Evolutionary conservation across 2,329 filamentous ascomycete species (phyloP), one percentile per base, ranked within the genome.

Genomic region (Ophiocordyceps sinensis): DNA sequence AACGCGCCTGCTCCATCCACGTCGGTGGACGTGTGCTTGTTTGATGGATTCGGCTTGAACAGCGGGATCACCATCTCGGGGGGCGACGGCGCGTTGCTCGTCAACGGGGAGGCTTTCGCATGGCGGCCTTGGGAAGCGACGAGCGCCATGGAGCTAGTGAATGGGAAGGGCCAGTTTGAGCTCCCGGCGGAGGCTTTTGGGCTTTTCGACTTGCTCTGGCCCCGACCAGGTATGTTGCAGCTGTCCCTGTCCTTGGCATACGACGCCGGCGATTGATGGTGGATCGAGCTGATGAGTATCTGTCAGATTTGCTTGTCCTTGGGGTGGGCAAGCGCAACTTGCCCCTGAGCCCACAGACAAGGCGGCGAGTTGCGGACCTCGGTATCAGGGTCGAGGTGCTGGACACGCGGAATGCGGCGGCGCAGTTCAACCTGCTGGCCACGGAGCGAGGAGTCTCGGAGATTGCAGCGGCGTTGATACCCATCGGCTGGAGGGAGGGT

Each of bases 341-440:
- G 39, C 87, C 87, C 1, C 62, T 96, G 8, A 85, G 82, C 42
- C 83, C 84, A 1, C 71, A 77, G 50, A 85, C 85, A 36, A 78
- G 82, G 50, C 70, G 70, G 44, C 70, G 78, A 50, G 77, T 98
- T 43, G 82, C 80, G 46, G 72, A 75, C 28, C 61, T 96, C 35
- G 91, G 91, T 0, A 83, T 96, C 50, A 71, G 85, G 43, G 70
- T 96, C 5, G 91, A 98, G 54, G 72, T 95, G 4, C 73, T 89
- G 54, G 91, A 96, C 63, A 96, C 91, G 28, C 71, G 86, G 47
- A 96, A 96, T 62, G 91, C 91, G 9, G 85, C 89, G 1, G 82
- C 88, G 29, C 87, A 95, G 59, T 98, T 91, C 61, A 98, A 98
- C 57, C 59, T 98, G 53, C 65, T 98, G 41, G 89, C 87, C n/a